These are phyloP conservation scores for Puccinia hordei DNA, from an alignment of 1,284 basidiomycete species.

Conservation along the genomic window DNA sequence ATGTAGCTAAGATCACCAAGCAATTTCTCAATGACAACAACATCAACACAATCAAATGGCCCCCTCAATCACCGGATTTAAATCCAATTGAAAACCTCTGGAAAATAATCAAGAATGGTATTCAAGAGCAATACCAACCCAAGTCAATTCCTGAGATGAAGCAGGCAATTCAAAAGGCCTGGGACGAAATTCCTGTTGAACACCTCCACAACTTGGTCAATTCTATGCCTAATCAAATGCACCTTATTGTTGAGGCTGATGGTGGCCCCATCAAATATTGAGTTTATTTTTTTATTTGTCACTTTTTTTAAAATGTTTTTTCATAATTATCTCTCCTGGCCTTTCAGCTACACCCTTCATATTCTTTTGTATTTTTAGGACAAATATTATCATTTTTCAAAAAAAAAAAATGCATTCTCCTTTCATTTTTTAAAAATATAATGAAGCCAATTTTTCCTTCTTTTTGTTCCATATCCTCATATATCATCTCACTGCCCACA, in stretches of 20 bases:
- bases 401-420: not conserved
- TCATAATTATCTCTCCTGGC: not conserved
- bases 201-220: not conserved
- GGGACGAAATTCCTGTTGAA: no score
- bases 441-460: not conserved
- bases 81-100: no score
- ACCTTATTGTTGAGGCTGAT: slow-evolving; percentile 22
- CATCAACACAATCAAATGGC: no score
- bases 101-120: no score
- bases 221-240: slow-evolving; percentile 29
- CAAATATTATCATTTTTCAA: no score
- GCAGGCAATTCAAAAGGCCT: no score
- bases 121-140: no score
- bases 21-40: no score
- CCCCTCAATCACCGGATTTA: no score
- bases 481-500: slow-evolving; percentile 5
- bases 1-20: no score
- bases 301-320: not conserved
- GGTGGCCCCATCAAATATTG: no score
- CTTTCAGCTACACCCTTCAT: not conserved
- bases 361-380: no score
- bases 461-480: not conserved
- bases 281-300: not conserved
- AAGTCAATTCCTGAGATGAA: not conserved
- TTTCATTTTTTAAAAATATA: not conserved